Conservation (phyloP, 495 filamentous ascomycete genomes). For the Xylaria intraflava region DNA sequence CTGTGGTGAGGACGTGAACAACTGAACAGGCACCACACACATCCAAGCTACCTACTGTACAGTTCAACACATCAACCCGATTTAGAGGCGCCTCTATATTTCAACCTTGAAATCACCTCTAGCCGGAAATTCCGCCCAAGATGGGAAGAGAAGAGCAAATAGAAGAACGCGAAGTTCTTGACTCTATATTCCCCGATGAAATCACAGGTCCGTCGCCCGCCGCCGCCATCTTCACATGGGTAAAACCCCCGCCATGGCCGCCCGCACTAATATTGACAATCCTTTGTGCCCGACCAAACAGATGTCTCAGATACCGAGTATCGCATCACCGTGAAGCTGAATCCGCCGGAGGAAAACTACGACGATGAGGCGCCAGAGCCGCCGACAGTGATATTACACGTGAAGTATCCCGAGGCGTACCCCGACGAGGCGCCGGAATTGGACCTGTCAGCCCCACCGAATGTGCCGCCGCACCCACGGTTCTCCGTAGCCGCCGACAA, state of each 20-base stretch:
- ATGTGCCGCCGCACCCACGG: constrained; percentile 58
- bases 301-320: constrained; percentile 84
- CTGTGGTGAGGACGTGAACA: too few relatives aligned
- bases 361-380: constrained; percentile 49
- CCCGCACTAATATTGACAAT: neutral
- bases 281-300: constrained; percentile 25
- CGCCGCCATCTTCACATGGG: too few relatives aligned
- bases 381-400: constrained; percentile 67
- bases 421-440: constrained; percentile 78
- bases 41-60: too few relatives aligned
- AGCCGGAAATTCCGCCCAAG: constrained; percentile 14
- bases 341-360: constrained; percentile 52
- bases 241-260: constrained; percentile 8
- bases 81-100: neutral
- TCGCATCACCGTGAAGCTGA: constrained; percentile 73
- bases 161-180: constrained; percentile 94
- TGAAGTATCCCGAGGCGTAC: constrained; percentile 80
- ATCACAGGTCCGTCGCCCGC: constrained; percentile 61
- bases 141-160: constrained; percentile 94
- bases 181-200: constrained; percentile 97
- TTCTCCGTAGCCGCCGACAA: constrained; percentile 58
- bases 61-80: neutral
- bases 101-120: neutral
- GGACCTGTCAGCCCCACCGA: constrained; percentile 63
- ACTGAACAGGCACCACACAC: too few relatives aligned